phyloP scores from a whole-genome alignment of 345 rosid species.

The Clarkia xantiana region DNA sequence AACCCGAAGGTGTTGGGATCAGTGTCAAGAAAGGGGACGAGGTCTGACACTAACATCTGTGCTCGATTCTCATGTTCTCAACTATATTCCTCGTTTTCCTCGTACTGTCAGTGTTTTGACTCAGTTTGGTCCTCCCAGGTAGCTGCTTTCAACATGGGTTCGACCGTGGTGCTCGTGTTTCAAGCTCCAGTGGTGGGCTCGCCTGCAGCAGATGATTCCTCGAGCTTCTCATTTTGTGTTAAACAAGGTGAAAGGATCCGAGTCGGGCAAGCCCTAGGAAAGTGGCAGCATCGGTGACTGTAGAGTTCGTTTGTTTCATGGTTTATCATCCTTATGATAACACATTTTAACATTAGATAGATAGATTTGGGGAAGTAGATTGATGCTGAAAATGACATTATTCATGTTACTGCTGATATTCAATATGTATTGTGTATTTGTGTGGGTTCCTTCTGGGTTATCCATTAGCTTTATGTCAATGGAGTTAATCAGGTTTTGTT shows the following conservation, averaged over 20 bases:
- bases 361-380: too few relatives aligned
- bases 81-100: too few relatives aligned
- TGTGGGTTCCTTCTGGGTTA: too few relatives aligned
- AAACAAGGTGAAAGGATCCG: conserved; percentile 53
- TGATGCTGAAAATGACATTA: too few relatives aligned
- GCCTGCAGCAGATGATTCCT: conserved; percentile 19
- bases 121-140: conserved; percentile 27
- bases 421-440: too few relatives aligned
- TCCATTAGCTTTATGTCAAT: too few relatives aligned
- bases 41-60: conserved; percentile 23
- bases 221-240: conserved; percentile 49
- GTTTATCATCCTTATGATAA: too few relatives aligned
- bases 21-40: conserved; percentile 69
- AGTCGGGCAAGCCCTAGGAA: conserved; percentile 69
- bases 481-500: too few relatives aligned
- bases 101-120: background rate
- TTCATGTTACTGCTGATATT: too few relatives aligned
- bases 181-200: conserved; percentile 54
- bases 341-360: too few relatives aligned
- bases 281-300: conserved; percentile 23
- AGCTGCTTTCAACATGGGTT: conserved; percentile 87
- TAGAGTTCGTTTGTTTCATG: too few relatives aligned
- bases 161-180: conserved; percentile 83
- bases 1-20: conserved; percentile 60
- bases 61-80: background rate